phyloP scores from a whole-genome alignment of 495 filamentous ascomycete genomes.

The Daldinia decipiens region DNA sequence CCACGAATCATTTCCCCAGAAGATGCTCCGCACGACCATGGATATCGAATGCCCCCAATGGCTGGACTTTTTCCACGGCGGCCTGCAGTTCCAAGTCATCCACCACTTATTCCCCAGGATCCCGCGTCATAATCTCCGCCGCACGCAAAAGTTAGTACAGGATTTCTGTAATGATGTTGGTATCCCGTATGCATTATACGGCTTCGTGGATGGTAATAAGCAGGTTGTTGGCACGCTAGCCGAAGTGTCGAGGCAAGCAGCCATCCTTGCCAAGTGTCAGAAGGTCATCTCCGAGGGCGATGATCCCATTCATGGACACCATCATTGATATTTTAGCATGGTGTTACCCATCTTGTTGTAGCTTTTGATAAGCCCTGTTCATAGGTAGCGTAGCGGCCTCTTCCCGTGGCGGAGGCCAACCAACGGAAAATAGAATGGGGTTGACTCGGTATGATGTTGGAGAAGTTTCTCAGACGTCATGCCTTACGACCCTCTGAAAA shows the following conservation, averaged over 20 bases:
- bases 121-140: slow-evolving; percentile 90
- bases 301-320: slow-evolving; percentile 52
- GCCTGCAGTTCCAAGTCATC: slow-evolving; percentile 95
- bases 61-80: slow-evolving; percentile 97
- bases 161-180: slow-evolving; percentile 91
- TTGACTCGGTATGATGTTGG: slow-evolving; percentile 10
- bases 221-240: slow-evolving; percentile 84
- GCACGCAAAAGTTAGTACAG: slow-evolving; percentile 81
- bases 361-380: slow-evolving; percentile 25
- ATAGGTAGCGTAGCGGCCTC: slow-evolving; percentile 28
- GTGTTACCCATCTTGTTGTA: slow-evolving; percentile 19
- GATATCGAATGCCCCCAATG: slow-evolving; percentile 95
- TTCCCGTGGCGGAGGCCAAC: slow-evolving; percentile 4
- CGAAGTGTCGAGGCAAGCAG: slow-evolving; percentile 88
- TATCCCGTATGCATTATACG: slow-evolving; percentile 93
- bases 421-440: slow-evolving; percentile 9
- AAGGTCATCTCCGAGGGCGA: slow-evolving; percentile 59
- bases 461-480: slow-evolving; percentile 16
- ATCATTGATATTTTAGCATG: slow-evolving; percentile 36
- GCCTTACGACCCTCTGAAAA: slow-evolving; percentile 17
- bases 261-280: slow-evolving; percentile 88
- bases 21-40: slow-evolving; percentile 98
- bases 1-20: slow-evolving; percentile 91
- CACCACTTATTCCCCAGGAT: slow-evolving; percentile 96
- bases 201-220: slow-evolving; percentile 92